Conservation (phyloP, 441 rosid genomes). For the Jatropha multifida region DNA sequence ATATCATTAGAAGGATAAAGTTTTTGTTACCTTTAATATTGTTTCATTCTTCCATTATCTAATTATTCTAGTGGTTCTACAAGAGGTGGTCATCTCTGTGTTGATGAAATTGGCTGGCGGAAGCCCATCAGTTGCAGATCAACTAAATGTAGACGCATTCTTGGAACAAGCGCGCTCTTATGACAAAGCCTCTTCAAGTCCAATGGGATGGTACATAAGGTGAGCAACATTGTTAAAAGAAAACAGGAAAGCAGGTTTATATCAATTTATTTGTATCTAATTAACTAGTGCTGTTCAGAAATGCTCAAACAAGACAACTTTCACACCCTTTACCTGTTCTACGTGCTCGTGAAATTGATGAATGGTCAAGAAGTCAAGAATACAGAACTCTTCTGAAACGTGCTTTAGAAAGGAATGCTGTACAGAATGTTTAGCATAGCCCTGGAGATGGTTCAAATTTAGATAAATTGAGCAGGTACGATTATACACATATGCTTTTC, state of each 20-base stretch:
- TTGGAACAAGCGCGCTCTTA: constrained; percentile 97
- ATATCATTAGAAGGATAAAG: not conserved
- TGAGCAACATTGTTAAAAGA: constrained; percentile 31
- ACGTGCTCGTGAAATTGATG: constrained; percentile 94
- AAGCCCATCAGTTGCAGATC: constrained; percentile 90
- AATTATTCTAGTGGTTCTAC: constrained; percentile 44
- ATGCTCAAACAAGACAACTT: constrained; percentile 93
- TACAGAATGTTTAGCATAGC: constrained; percentile 38
- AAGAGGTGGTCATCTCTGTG: constrained; percentile 96
- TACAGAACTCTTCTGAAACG: constrained; percentile 64
- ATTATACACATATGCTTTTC: not conserved
- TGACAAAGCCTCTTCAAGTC: constrained; percentile 90
- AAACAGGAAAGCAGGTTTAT: not conserved
- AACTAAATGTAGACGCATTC: constrained; percentile 90
- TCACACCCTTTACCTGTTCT: constrained; percentile 97
- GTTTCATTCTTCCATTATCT: constrained; percentile 16
- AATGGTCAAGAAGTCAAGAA: constrained; percentile 89
- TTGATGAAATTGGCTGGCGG: constrained; percentile 97
- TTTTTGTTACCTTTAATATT: not conserved
- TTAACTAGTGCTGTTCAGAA: constrained; percentile 45
- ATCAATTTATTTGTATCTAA: constrained; percentile 27
- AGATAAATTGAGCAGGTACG: constrained; percentile 20
- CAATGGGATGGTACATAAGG: constrained; percentile 91
- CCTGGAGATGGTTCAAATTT: constrained; percentile 17
- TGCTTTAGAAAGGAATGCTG: constrained; percentile 40